A percentile compares a stretch with the other conserved stretches of the same genome.
phyloP scores from a whole-genome alignment of 2,329 filamentous ascomycete genomes.

The Botrytis aclada region DNA sequence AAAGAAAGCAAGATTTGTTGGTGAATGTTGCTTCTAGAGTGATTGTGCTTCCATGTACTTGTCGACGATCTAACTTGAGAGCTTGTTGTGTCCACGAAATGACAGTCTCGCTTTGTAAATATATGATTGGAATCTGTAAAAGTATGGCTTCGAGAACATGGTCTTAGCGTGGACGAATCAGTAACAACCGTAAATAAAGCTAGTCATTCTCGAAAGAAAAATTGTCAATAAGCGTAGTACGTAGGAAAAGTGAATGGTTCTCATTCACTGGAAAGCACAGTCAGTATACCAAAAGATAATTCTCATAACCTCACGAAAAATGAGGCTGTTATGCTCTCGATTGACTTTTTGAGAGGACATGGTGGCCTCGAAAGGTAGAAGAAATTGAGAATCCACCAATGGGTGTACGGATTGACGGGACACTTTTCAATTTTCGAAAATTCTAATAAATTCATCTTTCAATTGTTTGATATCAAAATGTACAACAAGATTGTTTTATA shows the following conservation, averaged over 20 bases:
- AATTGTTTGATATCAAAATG: too few relatives aligned
- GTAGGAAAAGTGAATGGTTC: background rate
- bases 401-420: too few relatives aligned
- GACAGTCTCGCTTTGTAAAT: background rate
- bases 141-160: background rate
- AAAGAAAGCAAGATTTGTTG: background rate
- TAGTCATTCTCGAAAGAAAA: background rate
- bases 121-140: background rate
- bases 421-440: too few relatives aligned
- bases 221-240: background rate
- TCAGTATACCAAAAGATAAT: background rate
- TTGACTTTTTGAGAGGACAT: background rate
- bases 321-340: background rate
- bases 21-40: background rate
- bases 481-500: too few relatives aligned
- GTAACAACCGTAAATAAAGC: background rate
- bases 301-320: accelerated
- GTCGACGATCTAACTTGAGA: background rate
- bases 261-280: background rate
- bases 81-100: too few relatives aligned
- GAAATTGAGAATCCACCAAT: background rate
- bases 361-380: accelerated
- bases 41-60: background rate
- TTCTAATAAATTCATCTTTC: too few relatives aligned
- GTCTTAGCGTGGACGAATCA: background rate